Percentiles rank a stretch among this genome's conserved stretches.
phyloP scores from a whole-genome alignment of 176 grass and related monocot genomes.

The Hsuehochloa calcarea region DNA sequence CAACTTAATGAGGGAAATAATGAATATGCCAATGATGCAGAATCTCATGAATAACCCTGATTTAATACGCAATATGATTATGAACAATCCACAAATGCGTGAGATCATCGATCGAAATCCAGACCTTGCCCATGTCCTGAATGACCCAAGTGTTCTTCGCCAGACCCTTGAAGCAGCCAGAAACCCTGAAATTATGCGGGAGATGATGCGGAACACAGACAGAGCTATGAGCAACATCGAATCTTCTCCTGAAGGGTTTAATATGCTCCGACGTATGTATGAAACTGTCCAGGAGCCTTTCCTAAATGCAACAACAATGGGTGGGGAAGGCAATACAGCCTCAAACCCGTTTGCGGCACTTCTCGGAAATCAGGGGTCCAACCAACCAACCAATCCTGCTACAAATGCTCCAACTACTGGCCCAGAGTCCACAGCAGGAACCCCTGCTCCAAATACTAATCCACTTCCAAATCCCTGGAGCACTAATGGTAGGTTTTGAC shows the following conservation, averaged over 20 bases:
- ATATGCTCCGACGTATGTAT: conserved; percentile 99
- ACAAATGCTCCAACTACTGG: conserved; percentile 47
- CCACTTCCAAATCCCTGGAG: conserved; percentile 95
- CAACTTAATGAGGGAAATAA: conserved; percentile 92
- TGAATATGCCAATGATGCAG: conserved; percentile 94
- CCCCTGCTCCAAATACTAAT: conserved; percentile 87
- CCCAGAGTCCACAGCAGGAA: conserved; percentile 57
- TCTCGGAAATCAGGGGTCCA: conserved; percentile 69
- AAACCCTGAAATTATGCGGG: conserved; percentile 98
- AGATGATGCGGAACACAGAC: conserved; percentile 99
- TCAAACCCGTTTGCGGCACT: conserved; percentile 91
- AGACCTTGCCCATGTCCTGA: conserved; percentile 94
- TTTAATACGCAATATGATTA: conserved; percentile 90
- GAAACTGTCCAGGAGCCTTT: conserved; percentile 98
- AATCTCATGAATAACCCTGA: conserved; percentile 96
- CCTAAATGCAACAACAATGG: conserved; percentile 90
- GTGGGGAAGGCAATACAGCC: conserved; percentile 54
- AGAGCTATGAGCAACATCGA: conserved; percentile 99
- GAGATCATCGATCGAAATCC: conserved; percentile 93
- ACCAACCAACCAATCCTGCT: conserved; percentile 50
- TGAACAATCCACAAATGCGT: conserved; percentile 97
- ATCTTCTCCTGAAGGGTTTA: conserved; percentile 96
- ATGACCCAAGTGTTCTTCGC: conserved; percentile 86
- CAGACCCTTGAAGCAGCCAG: conserved; percentile 95
- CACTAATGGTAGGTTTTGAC: conserved; percentile 57